These are phyloP conservation scores for Trichoderma simmonsii DNA, from an alignment of 2,329 filamentous ascomycete genomes.

Conservation along the genomic window DNA sequence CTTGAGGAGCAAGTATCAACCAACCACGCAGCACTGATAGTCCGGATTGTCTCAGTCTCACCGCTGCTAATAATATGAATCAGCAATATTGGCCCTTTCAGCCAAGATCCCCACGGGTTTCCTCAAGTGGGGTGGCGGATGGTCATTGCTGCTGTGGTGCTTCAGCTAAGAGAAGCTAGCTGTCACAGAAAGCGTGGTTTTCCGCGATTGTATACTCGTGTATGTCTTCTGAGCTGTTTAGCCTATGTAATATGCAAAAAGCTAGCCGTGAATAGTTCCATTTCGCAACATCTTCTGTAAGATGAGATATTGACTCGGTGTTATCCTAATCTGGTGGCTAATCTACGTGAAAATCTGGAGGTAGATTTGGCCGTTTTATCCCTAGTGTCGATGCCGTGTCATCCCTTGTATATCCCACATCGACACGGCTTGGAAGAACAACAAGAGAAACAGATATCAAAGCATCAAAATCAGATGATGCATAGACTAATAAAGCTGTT, in stretches of 20 bases:
- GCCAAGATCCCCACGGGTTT: neutral
- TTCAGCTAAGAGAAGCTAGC: neutral
- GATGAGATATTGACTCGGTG: neutral
- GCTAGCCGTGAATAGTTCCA: neutral
- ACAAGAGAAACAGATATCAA: neutral
- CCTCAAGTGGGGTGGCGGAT: neutral
- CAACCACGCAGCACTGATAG: neutral
- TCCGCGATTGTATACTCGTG: neutral
- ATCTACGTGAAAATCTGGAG: neutral
- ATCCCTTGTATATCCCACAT: neutral
- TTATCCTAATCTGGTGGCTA: neutral
- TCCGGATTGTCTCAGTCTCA: neutral
- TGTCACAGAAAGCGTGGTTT: neutral
- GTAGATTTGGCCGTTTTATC: neutral
- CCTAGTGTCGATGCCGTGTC: neutral
- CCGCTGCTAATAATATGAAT: neutral
- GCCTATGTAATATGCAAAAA: neutral
- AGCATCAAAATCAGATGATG: neutral
- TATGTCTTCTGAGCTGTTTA: neutral
- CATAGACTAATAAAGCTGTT: neutral
- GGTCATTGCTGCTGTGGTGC: neutral
- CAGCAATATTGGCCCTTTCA: neutral
- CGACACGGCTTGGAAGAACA: neutral
- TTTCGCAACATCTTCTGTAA: neutral
- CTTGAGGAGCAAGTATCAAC: neutral